Base-by-base conservation (phyloP, 2,329 filamentous ascomycete species). In the Geosmithia morbida region DNA sequence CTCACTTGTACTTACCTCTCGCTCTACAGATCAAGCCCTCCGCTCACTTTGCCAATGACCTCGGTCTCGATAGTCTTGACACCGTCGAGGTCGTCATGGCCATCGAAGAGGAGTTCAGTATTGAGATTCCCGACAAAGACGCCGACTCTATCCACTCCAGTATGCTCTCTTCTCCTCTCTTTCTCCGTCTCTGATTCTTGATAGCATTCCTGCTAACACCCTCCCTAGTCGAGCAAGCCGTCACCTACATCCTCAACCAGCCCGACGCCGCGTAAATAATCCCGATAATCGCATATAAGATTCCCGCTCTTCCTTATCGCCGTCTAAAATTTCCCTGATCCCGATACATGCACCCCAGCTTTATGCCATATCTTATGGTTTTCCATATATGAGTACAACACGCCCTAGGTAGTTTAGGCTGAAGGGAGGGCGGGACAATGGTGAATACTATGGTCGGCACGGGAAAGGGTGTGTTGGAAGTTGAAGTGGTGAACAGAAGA, bases 61-160 rank as follows among this genome's bases (percentile, higher is more conserved):
- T 98, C 54, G 92, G 89, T 55, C 75, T 98, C 60, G 92, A 98
- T 74, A 94, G 85, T 71, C 79, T 98, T 67, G 92, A 98, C 68
- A 96, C 92, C 53, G 92, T 98, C 54, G 92, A 98, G 77, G 92
- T 98, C 56, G 92, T 98, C 59, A 98, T 98, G 92, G 92, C 92
- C 56, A 97, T 98, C 70, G 92, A 98, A 79, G 92, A 98, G 71
- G 74, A 81, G 61, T 80, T 81, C 63, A 79, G 87, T 83, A 92
- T 96, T 66, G 89, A 96, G 78, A 96, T 96, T 61, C 89, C 89
- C 57, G 89, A 96, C 72, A 95, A 95, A 79, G 87, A 95, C 63
- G 89, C 89, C 56, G 89, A 96, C 67, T 75, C 77, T 55, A 94
- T 96, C 67, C 87, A 92, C 78, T 94, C 87, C 61, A 82, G 88